phyloP scores from a whole-genome alignment of 768 basidiomycete genomes.

The Gloeostereum incarnatum region DNA sequence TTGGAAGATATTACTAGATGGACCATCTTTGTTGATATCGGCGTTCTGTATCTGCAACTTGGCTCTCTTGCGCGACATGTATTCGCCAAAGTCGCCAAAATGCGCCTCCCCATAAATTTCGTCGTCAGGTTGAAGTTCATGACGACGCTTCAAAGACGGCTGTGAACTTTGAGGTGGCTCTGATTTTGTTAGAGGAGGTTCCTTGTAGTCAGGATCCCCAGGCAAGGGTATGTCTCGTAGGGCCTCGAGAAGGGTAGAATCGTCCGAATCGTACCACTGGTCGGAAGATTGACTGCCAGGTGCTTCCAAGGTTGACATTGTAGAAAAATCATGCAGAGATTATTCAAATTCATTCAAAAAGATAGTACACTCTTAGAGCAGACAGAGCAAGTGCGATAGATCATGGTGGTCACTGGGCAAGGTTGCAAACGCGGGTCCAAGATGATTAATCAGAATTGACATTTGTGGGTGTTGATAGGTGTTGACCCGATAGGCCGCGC shows the following conservation, averaged over 20 bases:
- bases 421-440: too few species aligned
- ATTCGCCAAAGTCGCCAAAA: constrained; percentile 82
- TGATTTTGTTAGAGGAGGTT: too few species aligned
- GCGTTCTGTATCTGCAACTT: constrained; percentile 82
- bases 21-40: constrained; percentile 18
- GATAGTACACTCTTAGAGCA: too few species aligned
- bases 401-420: too few species aligned
- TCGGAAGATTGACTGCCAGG: constrained; percentile 26
- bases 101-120: constrained; percentile 66
- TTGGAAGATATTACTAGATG: constrained; percentile 48
- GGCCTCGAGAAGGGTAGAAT: constrained; percentile 41
- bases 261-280: constrained; percentile 47
- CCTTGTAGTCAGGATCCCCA: constrained; percentile 25
- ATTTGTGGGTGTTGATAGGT: too few species aligned
- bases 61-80: constrained; percentile 84
- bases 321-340: too few species aligned
- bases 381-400: too few species aligned
- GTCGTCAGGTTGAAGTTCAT: constrained; percentile 23
- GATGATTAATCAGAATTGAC: too few species aligned
- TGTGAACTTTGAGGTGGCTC: constrained; percentile 24
- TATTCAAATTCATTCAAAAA: too few species aligned
- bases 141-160: constrained; percentile 29
- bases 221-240: constrained; percentile 35
- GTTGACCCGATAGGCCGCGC: too few species aligned
- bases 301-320: not conserved